Conservation (phyloP, 192 early-diverging fungal genomes). For the Coemansia sp. region DNA sequence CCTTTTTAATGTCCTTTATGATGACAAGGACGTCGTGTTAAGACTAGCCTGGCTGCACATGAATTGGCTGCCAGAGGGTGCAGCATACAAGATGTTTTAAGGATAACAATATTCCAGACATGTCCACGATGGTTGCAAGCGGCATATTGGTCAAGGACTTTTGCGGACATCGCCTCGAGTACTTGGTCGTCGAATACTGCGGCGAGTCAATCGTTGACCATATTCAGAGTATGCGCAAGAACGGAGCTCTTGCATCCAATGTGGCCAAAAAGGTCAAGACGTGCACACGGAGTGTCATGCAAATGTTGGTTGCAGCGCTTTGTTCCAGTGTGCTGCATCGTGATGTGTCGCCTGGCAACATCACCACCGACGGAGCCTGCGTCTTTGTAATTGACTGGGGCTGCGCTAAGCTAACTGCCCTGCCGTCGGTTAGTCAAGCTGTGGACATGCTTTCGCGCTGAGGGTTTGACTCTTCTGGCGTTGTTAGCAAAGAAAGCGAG, state of each 20-base stretch:
- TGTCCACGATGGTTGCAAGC: not conserved
- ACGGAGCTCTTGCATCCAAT: not conserved
- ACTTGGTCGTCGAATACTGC: conserved; percentile 17
- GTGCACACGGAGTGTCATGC: not conserved
- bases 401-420: not conserved
- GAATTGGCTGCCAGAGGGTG: conserved; percentile 16
- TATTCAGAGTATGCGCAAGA: not conserved
- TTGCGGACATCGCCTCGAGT: conserved; percentile 19
- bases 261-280: not conserved
- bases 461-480: too few species aligned
- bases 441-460: too few species aligned
- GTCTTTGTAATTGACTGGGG: conserved; percentile 22
- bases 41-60: conserved; percentile 2
- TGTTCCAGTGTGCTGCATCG: conserved; percentile 8
- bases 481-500: too few species aligned
- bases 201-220: conserved; percentile 3
- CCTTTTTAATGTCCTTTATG: not conserved
- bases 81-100: conserved; percentile 7
- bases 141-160: not conserved
- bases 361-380: not conserved
- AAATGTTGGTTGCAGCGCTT: not conserved
- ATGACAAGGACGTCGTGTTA: not conserved
- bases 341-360: conserved; percentile 12
- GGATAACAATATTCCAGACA: not conserved
- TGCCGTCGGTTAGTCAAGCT: not conserved